Evolutionary conservation across 1,139 yeast species (phyloP).

Genomic region (Pichia sp.): DNA sequence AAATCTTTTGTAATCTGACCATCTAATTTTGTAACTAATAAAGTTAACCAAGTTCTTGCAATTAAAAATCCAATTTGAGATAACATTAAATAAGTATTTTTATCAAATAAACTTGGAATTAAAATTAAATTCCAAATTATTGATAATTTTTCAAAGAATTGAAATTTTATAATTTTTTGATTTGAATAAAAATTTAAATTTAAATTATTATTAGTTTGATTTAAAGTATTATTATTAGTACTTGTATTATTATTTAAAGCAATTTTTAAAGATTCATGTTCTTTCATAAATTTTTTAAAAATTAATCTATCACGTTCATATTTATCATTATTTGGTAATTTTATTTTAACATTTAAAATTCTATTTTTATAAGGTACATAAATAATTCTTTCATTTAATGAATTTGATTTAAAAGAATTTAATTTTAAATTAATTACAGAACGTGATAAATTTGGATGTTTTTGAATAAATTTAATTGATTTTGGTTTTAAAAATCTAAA

Average conservation of each 20-base stretch:
- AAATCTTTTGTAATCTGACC: conserved; percentile 90
- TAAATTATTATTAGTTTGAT: neutral
- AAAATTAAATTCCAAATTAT: conserved; percentile 72
- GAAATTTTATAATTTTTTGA: conserved; percentile 47
- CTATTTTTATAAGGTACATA: conserved; percentile 47
- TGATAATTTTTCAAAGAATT: conserved; percentile 63
- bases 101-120: conserved; percentile 66
- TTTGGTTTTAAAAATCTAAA: conserved; percentile 5
- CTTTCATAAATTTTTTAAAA: conserved; percentile 47
- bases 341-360: conserved; percentile 45
- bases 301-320: conserved; percentile 66
- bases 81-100: conserved; percentile 58
- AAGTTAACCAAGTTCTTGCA: conserved; percentile 80
- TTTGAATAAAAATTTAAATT: neutral
- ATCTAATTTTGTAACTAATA: conserved; percentile 81
- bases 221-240: no score
- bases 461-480: conserved; percentile 1
- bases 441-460: conserved; percentile 5
- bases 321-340: conserved; percentile 46
- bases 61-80: conserved; percentile 73
- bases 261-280: conserved; percentile 27
- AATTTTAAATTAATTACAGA: conserved; percentile 3
- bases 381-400: conserved; percentile 34
- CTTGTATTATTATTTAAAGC: no score
- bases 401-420: neutral